Percentiles rank a stretch among this genome's conserved stretches.
These are phyloP conservation scores for Cicer yamashitae DNA, from an alignment of 306 rosid genomes.

Conservation along the genomic window DNA sequence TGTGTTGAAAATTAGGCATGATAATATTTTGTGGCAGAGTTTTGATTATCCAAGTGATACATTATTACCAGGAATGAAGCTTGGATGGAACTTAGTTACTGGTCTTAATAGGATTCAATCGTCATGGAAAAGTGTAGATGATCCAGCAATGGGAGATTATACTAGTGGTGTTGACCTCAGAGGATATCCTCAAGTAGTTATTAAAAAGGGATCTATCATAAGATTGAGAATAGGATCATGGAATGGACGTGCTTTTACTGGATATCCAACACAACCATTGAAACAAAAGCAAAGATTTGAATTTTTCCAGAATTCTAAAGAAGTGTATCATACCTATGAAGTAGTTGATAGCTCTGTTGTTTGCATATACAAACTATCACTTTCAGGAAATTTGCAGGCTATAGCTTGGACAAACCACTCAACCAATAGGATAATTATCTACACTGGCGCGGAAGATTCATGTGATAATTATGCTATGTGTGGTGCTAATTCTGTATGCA, in stretches of 20 bases:
- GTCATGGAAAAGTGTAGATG: conserved; percentile 45
- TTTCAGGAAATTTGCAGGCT: conserved; percentile 12
- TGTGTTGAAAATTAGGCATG: conserved; percentile 5
- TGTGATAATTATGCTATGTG: conserved; percentile 26
- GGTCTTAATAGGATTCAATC: conserved; percentile 24
- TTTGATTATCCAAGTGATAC: conserved; percentile 45
- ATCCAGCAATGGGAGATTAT: conserved; percentile 35
- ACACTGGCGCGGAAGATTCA: conserved; percentile 5
- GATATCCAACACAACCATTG: conserved; percentile 4
- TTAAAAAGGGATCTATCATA: not conserved
- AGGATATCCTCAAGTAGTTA: conserved; percentile 12
- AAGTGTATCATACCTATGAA: conserved; percentile 23
- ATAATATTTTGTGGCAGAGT: conserved; percentile 41
- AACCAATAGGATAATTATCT: not conserved
- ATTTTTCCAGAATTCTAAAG: conserved; percentile 28
- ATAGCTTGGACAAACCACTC: not conserved
- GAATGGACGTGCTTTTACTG: conserved; percentile 22
- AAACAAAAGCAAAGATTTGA: not conserved
- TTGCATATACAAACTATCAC: not conserved
- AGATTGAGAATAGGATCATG: conserved; percentile 31
- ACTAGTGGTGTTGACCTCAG: not conserved
- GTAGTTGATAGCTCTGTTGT: conserved; percentile 6
- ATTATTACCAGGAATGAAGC: conserved; percentile 35
- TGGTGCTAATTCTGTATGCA: conserved; percentile 30
- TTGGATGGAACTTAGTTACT: conserved; percentile 36